These are phyloP conservation scores for Boletus tylopilopsis DNA, from an alignment of 768 basidiomycete genomes.

Conservation along the genomic window DNA sequence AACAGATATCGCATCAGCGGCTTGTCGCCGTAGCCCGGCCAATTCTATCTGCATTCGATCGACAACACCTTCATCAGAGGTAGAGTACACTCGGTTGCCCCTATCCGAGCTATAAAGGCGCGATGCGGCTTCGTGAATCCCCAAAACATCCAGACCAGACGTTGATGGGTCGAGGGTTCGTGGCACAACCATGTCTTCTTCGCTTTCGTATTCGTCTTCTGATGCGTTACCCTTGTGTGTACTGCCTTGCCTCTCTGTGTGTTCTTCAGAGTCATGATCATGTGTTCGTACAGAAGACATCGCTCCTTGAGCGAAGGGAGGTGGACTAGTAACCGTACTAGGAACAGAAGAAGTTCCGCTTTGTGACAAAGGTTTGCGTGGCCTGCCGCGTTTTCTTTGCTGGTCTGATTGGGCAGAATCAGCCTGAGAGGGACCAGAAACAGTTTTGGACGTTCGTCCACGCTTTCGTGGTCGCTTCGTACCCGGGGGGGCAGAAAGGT, in stretches of 20 bases:
- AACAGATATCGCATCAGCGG: conserved; percentile 62
- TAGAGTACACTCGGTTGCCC: conserved; percentile 21
- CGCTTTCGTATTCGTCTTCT: conserved; percentile 60
- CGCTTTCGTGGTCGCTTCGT: conserved; percentile 84
- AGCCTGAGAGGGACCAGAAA: conserved; percentile 11
- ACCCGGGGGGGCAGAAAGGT: conserved; percentile 77
- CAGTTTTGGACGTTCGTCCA: conserved; percentile 55
- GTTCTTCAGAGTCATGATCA: conserved; percentile 35
- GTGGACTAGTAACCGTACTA: conserved; percentile 10
- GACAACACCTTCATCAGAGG: conserved; percentile 41
- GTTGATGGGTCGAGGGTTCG: conserved; percentile 41
- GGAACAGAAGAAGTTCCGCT: conserved; percentile 16
- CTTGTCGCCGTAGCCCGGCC: conserved; percentile 57
- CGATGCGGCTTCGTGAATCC: conserved; percentile 33
- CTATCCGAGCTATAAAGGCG: conserved; percentile 42
- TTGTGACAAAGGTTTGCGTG: conserved; percentile 29
- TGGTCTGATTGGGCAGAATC: conserved; percentile 11
- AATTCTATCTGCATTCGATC: conserved; percentile 68
- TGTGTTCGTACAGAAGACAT: conserved; percentile 26
- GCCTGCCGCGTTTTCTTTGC: conserved; percentile 41
- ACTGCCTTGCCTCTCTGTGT: conserved; percentile 38
- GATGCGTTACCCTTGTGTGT: conserved; percentile 41
- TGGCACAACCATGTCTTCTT: conserved; percentile 55
- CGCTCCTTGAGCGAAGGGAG: conserved; percentile 19
- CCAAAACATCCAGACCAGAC: conserved; percentile 36